Evolutionary conservation across 192 early-diverging fungal species (phyloP).

Genomic region (Rhizophagus sp.): DNA sequence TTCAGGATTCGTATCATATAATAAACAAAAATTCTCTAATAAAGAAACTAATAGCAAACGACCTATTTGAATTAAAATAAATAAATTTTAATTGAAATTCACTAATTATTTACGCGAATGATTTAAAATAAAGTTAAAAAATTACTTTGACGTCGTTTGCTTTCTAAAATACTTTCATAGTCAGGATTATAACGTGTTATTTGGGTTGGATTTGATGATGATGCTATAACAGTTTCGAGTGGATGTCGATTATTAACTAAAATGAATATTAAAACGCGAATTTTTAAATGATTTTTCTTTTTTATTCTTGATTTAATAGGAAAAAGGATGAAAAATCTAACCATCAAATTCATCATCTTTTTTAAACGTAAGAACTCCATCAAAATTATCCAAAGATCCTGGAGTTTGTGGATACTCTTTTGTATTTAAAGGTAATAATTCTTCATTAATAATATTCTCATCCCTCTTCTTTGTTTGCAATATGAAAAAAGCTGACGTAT

Average conservation of each 20-base stretch:
- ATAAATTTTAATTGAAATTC: neutral
- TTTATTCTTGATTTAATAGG: neutral
- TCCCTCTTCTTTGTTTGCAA: neutral
- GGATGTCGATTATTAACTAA: neutral
- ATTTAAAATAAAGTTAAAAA: neutral
- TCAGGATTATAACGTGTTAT: conserved; percentile 17
- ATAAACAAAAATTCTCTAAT: conserved; percentile 86
- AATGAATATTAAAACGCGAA: neutral
- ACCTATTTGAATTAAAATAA: conserved; percentile 35
- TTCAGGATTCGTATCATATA: conserved; percentile 86
- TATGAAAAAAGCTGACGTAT: neutral
- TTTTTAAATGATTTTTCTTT: neutral
- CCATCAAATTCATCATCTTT: conserved; percentile 5
- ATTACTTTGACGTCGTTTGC: conserved; percentile 39
- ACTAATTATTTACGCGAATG: neutral
- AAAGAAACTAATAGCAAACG: conserved; percentile 84
- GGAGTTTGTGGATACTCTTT: neutral
- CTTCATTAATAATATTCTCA: neutral
- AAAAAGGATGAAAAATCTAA: neutral
- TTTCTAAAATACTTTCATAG: conserved; percentile 38
- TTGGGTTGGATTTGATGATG: neutral
- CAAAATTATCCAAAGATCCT: neutral
- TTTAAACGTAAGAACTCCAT: neutral
- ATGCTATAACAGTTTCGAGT: neutral
- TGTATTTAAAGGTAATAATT: neutral